Evolutionary conservation across 345 rosid species (phyloP), one percentile per base, ranked within the genome.

Genomic region (Corchorus olitorius): DNA sequence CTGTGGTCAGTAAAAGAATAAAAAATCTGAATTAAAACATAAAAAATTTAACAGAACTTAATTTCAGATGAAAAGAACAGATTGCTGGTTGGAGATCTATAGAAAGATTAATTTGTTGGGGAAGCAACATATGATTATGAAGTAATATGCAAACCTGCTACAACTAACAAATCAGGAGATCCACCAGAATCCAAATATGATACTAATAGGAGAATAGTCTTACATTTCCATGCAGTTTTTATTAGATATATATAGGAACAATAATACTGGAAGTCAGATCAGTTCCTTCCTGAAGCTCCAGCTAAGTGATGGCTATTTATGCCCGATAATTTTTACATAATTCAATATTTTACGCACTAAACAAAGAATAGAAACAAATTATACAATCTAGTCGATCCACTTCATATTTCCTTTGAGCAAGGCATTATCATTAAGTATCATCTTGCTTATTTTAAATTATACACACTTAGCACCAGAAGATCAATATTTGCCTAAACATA

Each of bases 1-100:
- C 97, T 90, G 88, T 78, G 27, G 20, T 61, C 74, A 75, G 75
- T 56, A 8, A 6, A 67, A 67, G 39, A 35, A 37, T 22, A 16
- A 74, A 33, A 74, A 75, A 48, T 34, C 6, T 12, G 35, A 74
- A 62, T 62, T 60, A 61, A 33, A 46, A 19, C 41, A 48, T 35
- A n/a, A 46, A 48, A 12, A 74, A 46, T 78, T 45, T 46, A 43
- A 63, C 46, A 45, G 15, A 60, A 46, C n/a, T 34, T 39, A 64
- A 39, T 54, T 69, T 50, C 17, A 56, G 35, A 66, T 33, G 10
- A 22, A 34, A 52, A 63, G 43, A 70, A 48, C 43, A 43, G 16
- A 53, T 35, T 16, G 3, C 20, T 5, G 37, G 50, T 54, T 48
- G 53, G 46, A 16, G 19, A 13, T 50, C 4, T 0, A 35, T 43